Conservation (phyloP, 2,329 filamentous ascomycete genomes). For the Penicillium freii region DNA sequence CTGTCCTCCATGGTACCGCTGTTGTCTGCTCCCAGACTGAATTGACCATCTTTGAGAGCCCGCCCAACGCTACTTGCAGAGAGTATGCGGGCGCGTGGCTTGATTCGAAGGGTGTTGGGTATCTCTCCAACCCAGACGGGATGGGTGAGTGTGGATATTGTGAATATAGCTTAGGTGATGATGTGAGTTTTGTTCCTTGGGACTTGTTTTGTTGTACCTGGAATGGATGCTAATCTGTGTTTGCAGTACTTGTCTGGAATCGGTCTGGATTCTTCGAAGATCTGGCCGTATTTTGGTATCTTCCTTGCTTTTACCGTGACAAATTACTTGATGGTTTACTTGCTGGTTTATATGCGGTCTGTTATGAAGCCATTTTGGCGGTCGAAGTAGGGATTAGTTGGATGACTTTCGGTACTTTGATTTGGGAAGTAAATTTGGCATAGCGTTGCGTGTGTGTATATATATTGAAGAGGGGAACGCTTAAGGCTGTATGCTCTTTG, state of each 20-base stretch:
- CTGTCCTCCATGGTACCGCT: slow-evolving; percentile 64
- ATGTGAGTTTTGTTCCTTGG: slow-evolving; percentile 25
- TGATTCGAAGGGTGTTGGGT: slow-evolving; percentile 62
- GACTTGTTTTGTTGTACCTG: not conserved
- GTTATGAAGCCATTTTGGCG: slow-evolving; percentile 33
- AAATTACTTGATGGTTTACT: slow-evolving; percentile 38
- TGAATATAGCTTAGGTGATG: slow-evolving; percentile 57
- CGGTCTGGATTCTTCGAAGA: slow-evolving; percentile 33
- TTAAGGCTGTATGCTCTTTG: no score
- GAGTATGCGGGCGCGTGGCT: slow-evolving; percentile 74
- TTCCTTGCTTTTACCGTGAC: slow-evolving; percentile 34
- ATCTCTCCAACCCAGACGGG: slow-evolving; percentile 61
- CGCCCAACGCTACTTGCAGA: slow-evolving; percentile 64
- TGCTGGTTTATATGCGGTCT: slow-evolving; percentile 35
- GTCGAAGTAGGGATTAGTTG: slow-evolving; percentile 6
- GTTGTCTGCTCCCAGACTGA: slow-evolving; percentile 65
- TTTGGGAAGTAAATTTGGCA: not conserved
- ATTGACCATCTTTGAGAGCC: slow-evolving; percentile 66
- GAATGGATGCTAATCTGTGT: slow-evolving; percentile 2
- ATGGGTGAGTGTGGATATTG: slow-evolving; percentile 74
- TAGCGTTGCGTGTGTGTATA: not conserved
- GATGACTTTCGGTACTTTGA: slow-evolving; percentile 10
- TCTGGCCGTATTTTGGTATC: slow-evolving; percentile 38
- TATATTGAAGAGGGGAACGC: not conserved
- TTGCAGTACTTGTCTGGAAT: slow-evolving; percentile 32